A percentile compares a stretch with the other conserved stretches of the same genome.
These are phyloP conservation scores for Ambrosiella beaveri DNA, from an alignment of 2,329 filamentous ascomycete species.

Conservation along the genomic window DNA sequence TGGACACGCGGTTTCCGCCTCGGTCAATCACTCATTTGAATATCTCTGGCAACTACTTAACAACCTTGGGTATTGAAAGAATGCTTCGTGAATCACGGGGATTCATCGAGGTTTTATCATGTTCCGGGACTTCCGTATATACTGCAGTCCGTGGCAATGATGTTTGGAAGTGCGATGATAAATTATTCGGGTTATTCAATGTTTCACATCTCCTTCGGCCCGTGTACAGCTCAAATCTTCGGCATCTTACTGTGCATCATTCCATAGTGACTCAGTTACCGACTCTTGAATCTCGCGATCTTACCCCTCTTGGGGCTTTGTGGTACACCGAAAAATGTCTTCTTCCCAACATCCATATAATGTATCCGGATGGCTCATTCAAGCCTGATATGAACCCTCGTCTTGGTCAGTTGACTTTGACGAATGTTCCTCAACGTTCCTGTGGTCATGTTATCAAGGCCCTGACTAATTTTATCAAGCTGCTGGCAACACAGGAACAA, in stretches of 20 bases:
- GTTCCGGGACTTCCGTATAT: conserved; percentile 5
- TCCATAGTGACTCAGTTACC: conserved; percentile 40
- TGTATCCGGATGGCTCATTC: conserved; percentile 30
- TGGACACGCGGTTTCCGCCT: conserved; percentile 3
- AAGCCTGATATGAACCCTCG: conserved; percentile 40
- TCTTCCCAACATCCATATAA: conserved; percentile 25
- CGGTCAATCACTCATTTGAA: conserved; percentile 34
- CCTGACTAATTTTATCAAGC: conserved; percentile 30
- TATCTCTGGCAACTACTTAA: conserved; percentile 33
- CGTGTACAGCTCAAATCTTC: conserved; percentile 34
- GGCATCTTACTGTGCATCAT: conserved; percentile 38
- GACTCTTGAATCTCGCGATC: conserved; percentile 21
- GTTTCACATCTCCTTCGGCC: conserved; percentile 33
- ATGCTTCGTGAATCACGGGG: conserved; percentile 28
- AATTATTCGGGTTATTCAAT: conserved; percentile 25
- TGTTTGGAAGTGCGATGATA: conserved; percentile 17
- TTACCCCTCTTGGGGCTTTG: background rate
- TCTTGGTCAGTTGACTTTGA: conserved; percentile 34
- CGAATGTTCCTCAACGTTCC: conserved; percentile 36
- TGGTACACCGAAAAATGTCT: conserved; percentile 30
- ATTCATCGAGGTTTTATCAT: conserved; percentile 31
- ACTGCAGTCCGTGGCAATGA: conserved; percentile 15
- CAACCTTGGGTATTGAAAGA: conserved; percentile 25
- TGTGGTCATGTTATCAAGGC: conserved; percentile 30
- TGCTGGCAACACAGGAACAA: conserved; percentile 32